These are phyloP conservation scores for Aspergillus sergii DNA, from an alignment of 2,329 filamentous ascomycete species.

Conservation along the genomic window DNA sequence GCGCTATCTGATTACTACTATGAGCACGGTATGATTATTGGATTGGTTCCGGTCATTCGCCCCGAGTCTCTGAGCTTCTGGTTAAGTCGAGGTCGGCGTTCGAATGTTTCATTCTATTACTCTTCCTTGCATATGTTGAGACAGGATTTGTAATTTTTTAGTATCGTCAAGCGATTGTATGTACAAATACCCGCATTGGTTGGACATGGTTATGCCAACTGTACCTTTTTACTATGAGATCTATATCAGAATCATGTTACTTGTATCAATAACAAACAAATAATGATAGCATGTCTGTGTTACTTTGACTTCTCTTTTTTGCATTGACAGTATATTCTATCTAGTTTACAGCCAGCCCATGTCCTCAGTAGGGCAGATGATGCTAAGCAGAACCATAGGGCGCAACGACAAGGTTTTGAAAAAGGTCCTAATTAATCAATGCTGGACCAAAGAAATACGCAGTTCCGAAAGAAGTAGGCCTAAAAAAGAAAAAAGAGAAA, in stretches of 20 bases:
- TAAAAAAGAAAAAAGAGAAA: not conserved
- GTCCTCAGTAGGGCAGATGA: not conserved
- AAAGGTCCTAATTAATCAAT: not conserved
- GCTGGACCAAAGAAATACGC: not conserved
- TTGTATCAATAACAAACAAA: slow-evolving; percentile 7
- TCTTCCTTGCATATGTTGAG: not conserved
- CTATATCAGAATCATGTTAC: not conserved
- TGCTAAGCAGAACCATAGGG: not conserved
- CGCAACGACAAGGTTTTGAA: not conserved
- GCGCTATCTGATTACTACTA: not conserved
- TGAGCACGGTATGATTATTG: not conserved
- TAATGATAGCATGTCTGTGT: not conserved
- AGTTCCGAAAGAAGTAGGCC: not conserved
- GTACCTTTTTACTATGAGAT: slow-evolving; percentile 9
- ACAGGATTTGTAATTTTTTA: not conserved
- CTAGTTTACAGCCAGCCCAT: slow-evolving; percentile 12
- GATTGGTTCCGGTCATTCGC: not conserved
- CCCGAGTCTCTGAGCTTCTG: not conserved
- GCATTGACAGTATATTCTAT: slow-evolving; percentile 11
- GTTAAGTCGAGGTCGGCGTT: not conserved
- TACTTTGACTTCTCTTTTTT: not conserved
- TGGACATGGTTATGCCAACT: not conserved
- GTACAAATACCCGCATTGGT: not conserved
- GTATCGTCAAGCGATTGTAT: not conserved
- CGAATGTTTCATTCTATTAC: not conserved